Evolutionary conservation across 352 stramenopile genomes (phyloP).

Genomic region (Pythium sukuiense): DNA sequence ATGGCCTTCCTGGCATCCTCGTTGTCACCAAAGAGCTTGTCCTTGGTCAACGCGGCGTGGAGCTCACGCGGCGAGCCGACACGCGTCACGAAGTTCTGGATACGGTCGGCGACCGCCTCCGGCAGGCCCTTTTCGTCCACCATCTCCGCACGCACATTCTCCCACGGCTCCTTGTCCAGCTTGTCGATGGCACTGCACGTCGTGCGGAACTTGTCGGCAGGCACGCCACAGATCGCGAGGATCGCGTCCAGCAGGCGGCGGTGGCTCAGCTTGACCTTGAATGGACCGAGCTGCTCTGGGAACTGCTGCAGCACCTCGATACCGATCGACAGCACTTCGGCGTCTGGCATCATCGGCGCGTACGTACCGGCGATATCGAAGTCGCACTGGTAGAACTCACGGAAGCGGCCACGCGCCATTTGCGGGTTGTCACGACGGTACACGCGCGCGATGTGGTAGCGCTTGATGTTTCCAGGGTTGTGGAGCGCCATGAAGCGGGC

Average conservation of each 20-base stretch:
- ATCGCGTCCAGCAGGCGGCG: constrained; percentile 96
- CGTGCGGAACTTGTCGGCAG: constrained; percentile 95
- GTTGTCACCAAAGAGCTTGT: constrained; percentile 92
- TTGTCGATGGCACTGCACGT: constrained; percentile 99
- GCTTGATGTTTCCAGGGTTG: constrained; percentile 97
- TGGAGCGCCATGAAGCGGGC: constrained; percentile 97
- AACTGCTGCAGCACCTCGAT: constrained; percentile 91
- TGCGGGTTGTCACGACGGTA: constrained; percentile 96
- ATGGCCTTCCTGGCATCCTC: constrained; percentile 83
- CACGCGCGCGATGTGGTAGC: constrained; percentile 97
- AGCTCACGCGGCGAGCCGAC: constrained; percentile 88
- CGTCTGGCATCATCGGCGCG: constrained; percentile 95
- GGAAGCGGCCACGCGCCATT: constrained; percentile 94
- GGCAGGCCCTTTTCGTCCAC: constrained; percentile 96
- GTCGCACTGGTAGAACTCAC: constrained; percentile 99
- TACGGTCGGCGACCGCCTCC: constrained; percentile 91
- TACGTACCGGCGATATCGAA: constrained; percentile 98
- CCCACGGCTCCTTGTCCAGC: constrained; percentile 98
- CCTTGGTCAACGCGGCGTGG: constrained; percentile 65
- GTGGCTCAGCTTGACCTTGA: constrained; percentile 99
- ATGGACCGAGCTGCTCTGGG: constrained; percentile 80
- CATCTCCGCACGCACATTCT: constrained; percentile 90
- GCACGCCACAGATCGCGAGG: constrained; percentile 96
- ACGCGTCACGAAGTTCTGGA: constrained; percentile 93
- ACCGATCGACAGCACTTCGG: constrained; percentile 95